Evolutionary conservation across 1,139 yeast genomes (phyloP).

Genomic region (Torulaspora globosa): DNA sequence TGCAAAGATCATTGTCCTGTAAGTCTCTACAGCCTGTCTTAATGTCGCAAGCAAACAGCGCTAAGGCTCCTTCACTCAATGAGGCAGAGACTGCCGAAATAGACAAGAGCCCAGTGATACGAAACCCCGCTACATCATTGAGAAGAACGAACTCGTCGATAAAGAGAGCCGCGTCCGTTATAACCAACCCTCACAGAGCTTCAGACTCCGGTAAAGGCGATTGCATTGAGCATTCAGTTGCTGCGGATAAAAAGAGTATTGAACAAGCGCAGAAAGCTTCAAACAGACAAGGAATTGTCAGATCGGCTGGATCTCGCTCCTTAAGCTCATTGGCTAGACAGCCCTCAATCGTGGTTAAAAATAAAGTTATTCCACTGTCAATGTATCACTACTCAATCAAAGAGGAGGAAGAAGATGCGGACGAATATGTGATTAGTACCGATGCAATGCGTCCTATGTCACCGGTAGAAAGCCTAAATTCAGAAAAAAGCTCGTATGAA

Average conservation of each 20-base stretch:
- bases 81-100: slow-evolving; percentile 1
- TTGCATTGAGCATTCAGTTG: neutral
- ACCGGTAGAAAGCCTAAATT: slow-evolving; percentile 8
- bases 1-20: slow-evolving; percentile 29
- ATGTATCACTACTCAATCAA: slow-evolving; percentile 28
- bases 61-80: neutral
- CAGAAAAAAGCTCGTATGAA: slow-evolving; percentile 5
- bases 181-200: slow-evolving; percentile 17
- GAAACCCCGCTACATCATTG: slow-evolving; percentile 24
- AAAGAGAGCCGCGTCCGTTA: slow-evolving; percentile 37
- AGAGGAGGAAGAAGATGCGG: slow-evolving; percentile 26
- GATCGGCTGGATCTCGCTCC: slow-evolving; percentile 30
- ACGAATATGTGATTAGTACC: slow-evolving; percentile 11
- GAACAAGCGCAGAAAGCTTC: neutral
- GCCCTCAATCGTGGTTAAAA: slow-evolving; percentile 36
- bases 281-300: slow-evolving; percentile 16
- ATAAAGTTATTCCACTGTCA: slow-evolving; percentile 35
- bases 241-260: neutral
- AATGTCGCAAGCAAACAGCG: slow-evolving; percentile 5
- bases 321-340: slow-evolving; percentile 33
- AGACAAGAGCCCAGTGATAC: slow-evolving; percentile 3
- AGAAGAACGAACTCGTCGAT: slow-evolving; percentile 37
- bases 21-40: slow-evolving; percentile 24
- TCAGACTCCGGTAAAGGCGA: slow-evolving; percentile 3
- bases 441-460: slow-evolving; percentile 12